Evolutionary conservation across 2,329 filamentous ascomycete genomes (phyloP).

Genomic region (Chlorencoelia australis): DNA sequence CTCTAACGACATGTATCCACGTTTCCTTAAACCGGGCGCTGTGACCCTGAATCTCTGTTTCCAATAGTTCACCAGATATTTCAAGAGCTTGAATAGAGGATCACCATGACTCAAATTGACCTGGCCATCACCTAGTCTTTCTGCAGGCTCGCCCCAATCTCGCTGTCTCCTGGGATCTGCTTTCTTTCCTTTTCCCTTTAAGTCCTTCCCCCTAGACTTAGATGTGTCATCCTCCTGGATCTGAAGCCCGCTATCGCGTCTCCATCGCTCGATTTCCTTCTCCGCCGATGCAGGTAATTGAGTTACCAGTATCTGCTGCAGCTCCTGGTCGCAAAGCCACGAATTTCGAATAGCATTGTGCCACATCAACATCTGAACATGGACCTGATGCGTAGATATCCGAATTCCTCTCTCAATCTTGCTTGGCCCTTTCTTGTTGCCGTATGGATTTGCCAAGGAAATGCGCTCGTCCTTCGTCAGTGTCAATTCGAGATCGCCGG

Average conservation of each 20-base stretch:
- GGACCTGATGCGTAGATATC: conserved; percentile 72
- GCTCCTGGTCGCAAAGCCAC: conserved; percentile 68
- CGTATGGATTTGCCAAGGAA: conserved; percentile 50
- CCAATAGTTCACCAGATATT: conserved; percentile 76
- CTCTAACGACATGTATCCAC: conserved; percentile 75
- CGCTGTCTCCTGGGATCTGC: conserved; percentile 33
- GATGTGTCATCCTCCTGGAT: conserved; percentile 29
- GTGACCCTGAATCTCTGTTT: conserved; percentile 71
- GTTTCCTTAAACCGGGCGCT: conserved; percentile 74
- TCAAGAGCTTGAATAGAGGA: conserved; percentile 67
- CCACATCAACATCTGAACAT: conserved; percentile 80
- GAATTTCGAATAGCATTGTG: conserved; percentile 80
- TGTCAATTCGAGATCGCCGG: conserved; percentile 66
- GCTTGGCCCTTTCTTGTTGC: conserved; percentile 70
- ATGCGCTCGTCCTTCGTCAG: conserved; percentile 49
- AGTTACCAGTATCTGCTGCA: conserved; percentile 68
- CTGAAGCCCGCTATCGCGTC: conserved; percentile 53
- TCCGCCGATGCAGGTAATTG: conserved; percentile 51
- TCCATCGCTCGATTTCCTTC: conserved; percentile 66
- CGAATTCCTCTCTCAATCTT: conserved; percentile 76
- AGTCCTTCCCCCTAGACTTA: conserved; percentile 27
- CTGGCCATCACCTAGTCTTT: conserved; percentile 56
- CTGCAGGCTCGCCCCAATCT: conserved; percentile 65
- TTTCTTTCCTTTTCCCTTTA: conserved; percentile 30
- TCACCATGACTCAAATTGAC: conserved; percentile 77